A percentile compares a stretch with the other conserved stretches of the same genome.
These are phyloP conservation scores for Termitomyces sp. DNA, from an alignment of 768 basidiomycete species.

Conservation along the genomic window DNA sequence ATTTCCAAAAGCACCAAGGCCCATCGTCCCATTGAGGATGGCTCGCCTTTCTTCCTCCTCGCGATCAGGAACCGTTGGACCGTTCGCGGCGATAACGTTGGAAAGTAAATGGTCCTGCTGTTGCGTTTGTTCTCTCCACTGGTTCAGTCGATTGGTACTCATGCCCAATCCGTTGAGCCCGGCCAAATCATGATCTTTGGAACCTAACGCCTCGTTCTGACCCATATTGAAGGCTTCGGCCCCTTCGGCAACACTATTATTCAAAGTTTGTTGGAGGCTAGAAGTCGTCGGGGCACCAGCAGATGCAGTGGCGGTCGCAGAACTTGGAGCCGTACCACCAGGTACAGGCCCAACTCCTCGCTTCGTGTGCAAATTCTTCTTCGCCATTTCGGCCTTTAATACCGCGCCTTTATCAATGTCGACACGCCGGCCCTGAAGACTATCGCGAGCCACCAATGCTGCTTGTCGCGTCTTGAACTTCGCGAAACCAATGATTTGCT, in stretches of 20 bases:
- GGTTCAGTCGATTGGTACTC: constrained; percentile 28
- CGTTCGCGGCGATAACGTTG: constrained; percentile 7
- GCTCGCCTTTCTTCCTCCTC: constrained; percentile 48
- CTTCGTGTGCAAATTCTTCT: constrained; percentile 98
- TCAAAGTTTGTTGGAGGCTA: constrained; percentile 12
- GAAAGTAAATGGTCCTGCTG: constrained; percentile 14
- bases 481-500: constrained; percentile 98
- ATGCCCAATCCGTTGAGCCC: constrained; percentile 47
- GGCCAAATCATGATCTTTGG: constrained; percentile 45
- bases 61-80: constrained; percentile 15
- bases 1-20: constrained; percentile 25
- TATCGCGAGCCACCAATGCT: constrained; percentile 83
- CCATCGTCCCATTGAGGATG: constrained; percentile 27
- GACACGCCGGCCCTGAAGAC: constrained; percentile 84
- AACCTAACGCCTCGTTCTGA: constrained; percentile 25
- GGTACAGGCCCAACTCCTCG: constrained; percentile 74
- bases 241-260: constrained; percentile 23
- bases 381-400: constrained; percentile 98
- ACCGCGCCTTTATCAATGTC: constrained; percentile 92
- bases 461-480: constrained; percentile 88
- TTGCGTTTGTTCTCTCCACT: constrained; percentile 32
- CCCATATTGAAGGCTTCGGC: constrained; percentile 16
- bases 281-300: constrained; percentile 16
- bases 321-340: constrained; percentile 18
- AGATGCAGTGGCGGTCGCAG: constrained; percentile 17